Percentiles rank a stretch among this genome's conserved stretches.
These are phyloP conservation scores for Talaromyces islandicus DNA, from an alignment of 2,329 filamentous ascomycete genomes.

Conservation along the genomic window DNA sequence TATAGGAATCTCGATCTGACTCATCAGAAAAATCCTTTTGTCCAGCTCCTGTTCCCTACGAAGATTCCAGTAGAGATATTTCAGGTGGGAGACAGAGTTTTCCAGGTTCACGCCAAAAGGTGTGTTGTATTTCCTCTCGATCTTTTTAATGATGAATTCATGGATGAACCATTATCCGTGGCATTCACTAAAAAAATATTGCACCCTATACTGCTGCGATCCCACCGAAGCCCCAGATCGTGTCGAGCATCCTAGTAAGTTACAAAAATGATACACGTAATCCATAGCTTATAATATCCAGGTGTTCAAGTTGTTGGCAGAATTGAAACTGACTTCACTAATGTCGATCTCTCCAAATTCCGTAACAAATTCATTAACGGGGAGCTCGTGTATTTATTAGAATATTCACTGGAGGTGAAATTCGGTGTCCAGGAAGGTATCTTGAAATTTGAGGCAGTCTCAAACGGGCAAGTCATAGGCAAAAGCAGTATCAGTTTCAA, in stretches of 20 bases:
- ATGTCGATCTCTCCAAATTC: background rate
- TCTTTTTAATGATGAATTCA: background rate
- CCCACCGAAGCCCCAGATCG: background rate
- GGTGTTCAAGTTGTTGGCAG: background rate
- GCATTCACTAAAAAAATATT: background rate
- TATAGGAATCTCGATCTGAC: background rate
- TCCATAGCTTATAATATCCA: background rate
- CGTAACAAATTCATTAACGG: background rate
- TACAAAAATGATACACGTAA: background rate
- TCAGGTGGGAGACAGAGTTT: background rate
- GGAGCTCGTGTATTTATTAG: background rate
- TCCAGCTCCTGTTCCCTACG: background rate
- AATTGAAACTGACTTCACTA: background rate
- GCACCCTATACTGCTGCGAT: background rate
- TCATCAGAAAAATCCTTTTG: background rate
- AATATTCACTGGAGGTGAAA: background rate
- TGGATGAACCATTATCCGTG: background rate
- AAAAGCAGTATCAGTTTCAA: background rate
- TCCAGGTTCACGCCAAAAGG: background rate
- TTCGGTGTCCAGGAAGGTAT: constrained; percentile 1
- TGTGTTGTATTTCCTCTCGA: background rate
- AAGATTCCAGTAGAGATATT: background rate
- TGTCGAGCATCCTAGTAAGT: background rate
- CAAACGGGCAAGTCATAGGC: background rate
- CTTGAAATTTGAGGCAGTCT: background rate